These are phyloP conservation scores for Schizophyllum amplum DNA, from an alignment of 1,284 basidiomycete species.

Conservation along the genomic window DNA sequence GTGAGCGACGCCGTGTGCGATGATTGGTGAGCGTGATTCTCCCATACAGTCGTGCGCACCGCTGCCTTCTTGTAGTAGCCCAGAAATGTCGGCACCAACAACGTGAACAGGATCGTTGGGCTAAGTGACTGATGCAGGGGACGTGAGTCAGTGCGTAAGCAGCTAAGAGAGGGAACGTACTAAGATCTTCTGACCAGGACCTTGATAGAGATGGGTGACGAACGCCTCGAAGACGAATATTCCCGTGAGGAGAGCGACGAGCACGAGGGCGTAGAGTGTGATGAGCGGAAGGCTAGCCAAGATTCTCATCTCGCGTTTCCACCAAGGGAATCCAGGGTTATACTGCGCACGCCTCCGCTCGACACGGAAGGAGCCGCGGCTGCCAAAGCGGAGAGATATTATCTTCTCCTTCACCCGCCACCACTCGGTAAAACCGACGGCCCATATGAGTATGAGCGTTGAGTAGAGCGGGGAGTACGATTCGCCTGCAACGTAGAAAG, in stretches of 20 bases:
- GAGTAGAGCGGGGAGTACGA: constrained; percentile 80
- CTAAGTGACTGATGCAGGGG: constrained; percentile 48
- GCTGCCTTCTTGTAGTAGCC: constrained; percentile 70
- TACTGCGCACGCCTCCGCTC: constrained; percentile 71
- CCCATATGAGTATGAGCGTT: constrained; percentile 69
- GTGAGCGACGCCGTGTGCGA: constrained; percentile 77
- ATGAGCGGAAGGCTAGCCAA: constrained; percentile 76
- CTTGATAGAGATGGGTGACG: constrained; percentile 78
- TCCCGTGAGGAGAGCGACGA: constrained; percentile 65
- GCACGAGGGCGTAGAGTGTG: constrained; percentile 60
- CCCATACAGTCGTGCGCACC: constrained; percentile 74
- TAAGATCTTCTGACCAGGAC: constrained; percentile 72
- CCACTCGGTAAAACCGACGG: constrained; percentile 78
- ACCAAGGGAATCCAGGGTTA: constrained; percentile 54
- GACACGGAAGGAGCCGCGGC: constrained; percentile 67
- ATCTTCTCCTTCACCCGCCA: constrained; percentile 83
- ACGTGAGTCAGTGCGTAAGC: background rate
- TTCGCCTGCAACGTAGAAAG: constrained; percentile 56
- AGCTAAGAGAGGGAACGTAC: constrained; percentile 36
- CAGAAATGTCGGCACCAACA: constrained; percentile 81
- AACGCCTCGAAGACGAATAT: constrained; percentile 89
- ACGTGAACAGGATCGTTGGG: constrained; percentile 81
- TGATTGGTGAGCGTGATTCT: constrained; percentile 81
- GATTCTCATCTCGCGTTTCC: constrained; percentile 70
- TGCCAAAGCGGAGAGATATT: constrained; percentile 75